Evolutionary conservation across 306 rosid genomes (phyloP), one percentile per base, ranked within the genome.

Genomic region (Rosa lucieae): DNA sequence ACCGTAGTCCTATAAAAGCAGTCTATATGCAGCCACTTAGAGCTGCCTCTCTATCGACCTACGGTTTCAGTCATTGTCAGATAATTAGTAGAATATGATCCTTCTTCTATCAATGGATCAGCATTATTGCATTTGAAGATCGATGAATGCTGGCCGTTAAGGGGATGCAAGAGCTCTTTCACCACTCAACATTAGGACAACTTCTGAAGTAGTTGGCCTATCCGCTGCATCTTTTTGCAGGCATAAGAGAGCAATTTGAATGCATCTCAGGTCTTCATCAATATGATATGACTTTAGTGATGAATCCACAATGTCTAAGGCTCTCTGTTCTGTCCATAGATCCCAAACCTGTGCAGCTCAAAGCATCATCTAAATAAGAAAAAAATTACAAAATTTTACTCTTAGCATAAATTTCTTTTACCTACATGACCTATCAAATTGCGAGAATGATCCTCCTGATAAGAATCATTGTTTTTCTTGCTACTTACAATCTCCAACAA

Each of bases 401-500:
- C 0, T 52, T 52, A 5, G 8, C n/a, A 52, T 17, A 5, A 17
- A 15, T 52, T 15, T 4, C 44, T 26, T 48, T 29, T 43, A 78
- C 92, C 80, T 58, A 89, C 94, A 79, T 90, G 86, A 37, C 90
- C 90, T 74, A 88, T 77, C 77, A 85, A 83, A 74, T 65, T 89
- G 73, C 70, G 9, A 44, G 84, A 78, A 32, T 80, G 40, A n/a
- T 56, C 70, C 39, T 77, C 84, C 8, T 67, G 37, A 52, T 81
- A 66, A n/a, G 48, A 78, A 37, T 83, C 79, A 35, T 26, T 72
- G 47, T 88, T 90, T 77, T 76, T 90, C 81, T 63, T 85, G 8
- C 94, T 84, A 47, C 51, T 47, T 9, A 47, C 51, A 47, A 47
- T 47, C 51, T 47, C 51, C 51, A 47, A 47, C 13, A 0, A 11